Base-by-base conservation (phyloP, 805 yeast genomes). In the Naumovozyma castellii region DNA sequence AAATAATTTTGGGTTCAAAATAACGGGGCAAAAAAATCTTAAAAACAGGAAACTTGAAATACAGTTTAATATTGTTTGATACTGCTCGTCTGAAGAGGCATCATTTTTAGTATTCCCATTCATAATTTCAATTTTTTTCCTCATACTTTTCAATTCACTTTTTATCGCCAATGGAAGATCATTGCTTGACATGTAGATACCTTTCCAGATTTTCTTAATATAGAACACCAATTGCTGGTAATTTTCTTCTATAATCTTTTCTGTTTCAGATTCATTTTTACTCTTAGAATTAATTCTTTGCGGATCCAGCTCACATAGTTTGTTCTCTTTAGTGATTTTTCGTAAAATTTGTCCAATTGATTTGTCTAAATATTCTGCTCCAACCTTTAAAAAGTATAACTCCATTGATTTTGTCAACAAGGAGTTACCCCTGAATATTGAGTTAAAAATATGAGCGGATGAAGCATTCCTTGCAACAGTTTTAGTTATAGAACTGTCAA, bases 1-100 rank as follows among this genome's bases (percentile, higher is more conserved):
- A 57, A 86, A 87, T 36, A 88, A 60, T 51, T 85, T 86, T 0
- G 98, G 98, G 52, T 86, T 88, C 54, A 92, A 63, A 20, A 90
- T 73, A 0, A 95, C 95, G 0, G 98, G 97, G 51, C 96, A 87
- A 47, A 87, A 73, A 59, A 80, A 84, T 43, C 96, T 67, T 43
- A 90, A 63, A 56, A 90, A 92, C 10, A 90, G 64, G 51, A 92
- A 84, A 1, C 95, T 87, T 16, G 92, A 74, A 25, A 88, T 64
- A 37, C 94, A 83, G 53, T 87, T 81, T 43, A 81, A 65, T 0
- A 86, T 72, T 8, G 66, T 55, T 4, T 60, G 64, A 9, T 75
- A 73, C 32, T 29, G 8, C 13, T 29, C 15, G 5, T 29, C 32
- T 9, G 5, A 9, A 9, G 32, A 9, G 13, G 13, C 5, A 9